Conservation (phyloP, 345 rosid genomes). For the Atalantia buxifolia region DNA sequence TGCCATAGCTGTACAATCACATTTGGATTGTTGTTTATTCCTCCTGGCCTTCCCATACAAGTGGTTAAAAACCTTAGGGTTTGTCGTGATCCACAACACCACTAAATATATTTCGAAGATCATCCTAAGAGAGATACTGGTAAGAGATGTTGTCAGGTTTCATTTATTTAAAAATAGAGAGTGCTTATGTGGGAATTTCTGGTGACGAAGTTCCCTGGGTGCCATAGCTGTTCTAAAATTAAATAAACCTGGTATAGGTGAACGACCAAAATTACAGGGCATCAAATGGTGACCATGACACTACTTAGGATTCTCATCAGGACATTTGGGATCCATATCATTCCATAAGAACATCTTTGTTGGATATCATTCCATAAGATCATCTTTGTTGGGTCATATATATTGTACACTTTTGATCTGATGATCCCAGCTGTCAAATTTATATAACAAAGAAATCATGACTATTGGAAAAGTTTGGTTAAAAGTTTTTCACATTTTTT, state of each 20-base stretch:
- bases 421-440: not conserved
- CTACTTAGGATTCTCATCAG: not conserved
- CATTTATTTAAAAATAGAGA: slow-evolving; percentile 83
- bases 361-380: no score
- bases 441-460: not conserved
- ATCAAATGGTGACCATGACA: not conserved
- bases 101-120: slow-evolving; percentile 86
- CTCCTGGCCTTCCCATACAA: slow-evolving; percentile 61
- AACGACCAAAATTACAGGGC: not conserved
- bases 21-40: slow-evolving; percentile 75
- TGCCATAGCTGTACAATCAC: slow-evolving; percentile 46
- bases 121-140: slow-evolving; percentile 81
- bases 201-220: slow-evolving; percentile 46
- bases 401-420: not conserved
- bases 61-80: slow-evolving; percentile 83
- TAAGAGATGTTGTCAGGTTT: slow-evolving; percentile 84
- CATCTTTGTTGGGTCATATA: not conserved
- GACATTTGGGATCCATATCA: not conserved
- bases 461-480: not conserved
- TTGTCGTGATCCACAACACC: slow-evolving; percentile 78
- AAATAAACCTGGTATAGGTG: not conserved
- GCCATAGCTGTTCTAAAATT: not conserved
- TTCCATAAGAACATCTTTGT: not conserved
- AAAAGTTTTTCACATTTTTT: not conserved
- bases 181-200: slow-evolving; percentile 95